Evolutionary conservation across 2,329 filamentous ascomycete genomes (phyloP).

Genomic region (Aspergillus sp.): DNA sequence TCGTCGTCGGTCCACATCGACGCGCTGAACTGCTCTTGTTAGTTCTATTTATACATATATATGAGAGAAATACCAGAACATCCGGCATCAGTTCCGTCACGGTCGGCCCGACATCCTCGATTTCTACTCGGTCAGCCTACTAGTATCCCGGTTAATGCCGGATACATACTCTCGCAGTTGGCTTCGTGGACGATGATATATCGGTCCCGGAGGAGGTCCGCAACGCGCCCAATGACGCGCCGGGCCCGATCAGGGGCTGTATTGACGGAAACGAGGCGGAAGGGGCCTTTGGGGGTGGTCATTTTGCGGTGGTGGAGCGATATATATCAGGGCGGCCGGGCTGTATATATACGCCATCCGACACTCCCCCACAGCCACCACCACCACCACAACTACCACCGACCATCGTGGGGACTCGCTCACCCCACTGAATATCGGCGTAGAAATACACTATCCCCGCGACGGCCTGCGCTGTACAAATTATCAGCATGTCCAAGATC

Average conservation of each 20-base stretch:
- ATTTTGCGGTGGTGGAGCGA: conserved; percentile 11
- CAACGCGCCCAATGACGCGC: conserved; percentile 51
- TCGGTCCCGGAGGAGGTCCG: conserved; percentile 51
- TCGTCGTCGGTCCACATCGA: conserved; percentile 47
- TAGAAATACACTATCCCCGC: neutral
- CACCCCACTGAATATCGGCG: neutral
- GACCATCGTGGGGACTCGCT: neutral
- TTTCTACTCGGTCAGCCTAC: conserved; percentile 18
- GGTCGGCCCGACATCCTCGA: conserved; percentile 47
- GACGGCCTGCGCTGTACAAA: neutral
- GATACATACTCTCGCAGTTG: conserved; percentile 50
- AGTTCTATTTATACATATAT: neutral
- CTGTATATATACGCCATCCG: no score
- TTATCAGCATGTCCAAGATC: conserved; percentile 23
- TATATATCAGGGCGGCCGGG: no score
- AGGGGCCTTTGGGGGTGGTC: conserved; percentile 45
- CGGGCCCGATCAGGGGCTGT: conserved; percentile 57
- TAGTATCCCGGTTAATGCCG: neutral
- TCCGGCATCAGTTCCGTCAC: conserved; percentile 46
- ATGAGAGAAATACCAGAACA: conserved; percentile 39
- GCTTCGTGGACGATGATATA: conserved; percentile 55
- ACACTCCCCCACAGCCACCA: no score
- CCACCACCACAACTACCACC: no score
- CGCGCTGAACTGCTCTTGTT: conserved; percentile 47
- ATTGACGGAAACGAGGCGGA: conserved; percentile 58